Conservation (phyloP, 805 yeast species). For the Wickerhamiella spandovensis region DNA sequence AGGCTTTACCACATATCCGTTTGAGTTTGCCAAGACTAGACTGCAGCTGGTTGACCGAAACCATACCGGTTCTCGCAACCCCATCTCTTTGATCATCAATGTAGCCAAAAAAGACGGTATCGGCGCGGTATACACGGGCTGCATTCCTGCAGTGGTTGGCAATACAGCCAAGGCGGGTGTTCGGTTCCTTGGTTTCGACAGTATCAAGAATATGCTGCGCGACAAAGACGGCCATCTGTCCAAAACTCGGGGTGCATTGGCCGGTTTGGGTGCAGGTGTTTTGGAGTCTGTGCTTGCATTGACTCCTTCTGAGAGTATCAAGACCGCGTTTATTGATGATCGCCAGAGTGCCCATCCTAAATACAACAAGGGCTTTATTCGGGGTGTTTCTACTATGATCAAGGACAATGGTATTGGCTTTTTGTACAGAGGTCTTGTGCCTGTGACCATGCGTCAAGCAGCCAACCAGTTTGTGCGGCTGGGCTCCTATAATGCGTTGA, state of each 20-base stretch:
- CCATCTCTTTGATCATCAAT: constrained; percentile 62
- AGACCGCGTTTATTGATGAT: constrained; percentile 91
- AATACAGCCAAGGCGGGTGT: constrained; percentile 95
- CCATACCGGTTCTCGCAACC: constrained; percentile 53
- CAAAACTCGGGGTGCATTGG: constrained; percentile 83
- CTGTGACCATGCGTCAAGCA: constrained; percentile 92
- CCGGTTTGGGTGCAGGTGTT: constrained; percentile 92
- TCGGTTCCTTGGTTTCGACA: constrained; percentile 83
- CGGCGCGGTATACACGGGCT: constrained; percentile 74
- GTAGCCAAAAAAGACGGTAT: constrained; percentile 70
- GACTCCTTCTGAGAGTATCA: constrained; percentile 93
- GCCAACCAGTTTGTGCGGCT: constrained; percentile 89
- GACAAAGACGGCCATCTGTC: constrained; percentile 80
- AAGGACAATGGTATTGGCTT: constrained; percentile 73
- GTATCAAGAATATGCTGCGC: constrained; percentile 59
- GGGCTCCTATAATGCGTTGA: constrained; percentile 85
- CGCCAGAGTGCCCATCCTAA: constrained; percentile 63
- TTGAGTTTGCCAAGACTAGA: constrained; percentile 92
- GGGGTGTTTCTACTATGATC: constrained; percentile 53
- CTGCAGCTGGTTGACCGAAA: constrained; percentile 45
- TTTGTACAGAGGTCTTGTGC: constrained; percentile 76
- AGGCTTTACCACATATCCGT: constrained; percentile 85
- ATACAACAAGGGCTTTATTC: constrained; percentile 42
- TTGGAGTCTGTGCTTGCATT: constrained; percentile 86
- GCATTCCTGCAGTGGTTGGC: constrained; percentile 93